A percentile compares a stretch with the other conserved stretches of the same genome.
phyloP scores from a whole-genome alignment of 192 early-diverging fungal species.

The Coemansia sp. region DNA sequence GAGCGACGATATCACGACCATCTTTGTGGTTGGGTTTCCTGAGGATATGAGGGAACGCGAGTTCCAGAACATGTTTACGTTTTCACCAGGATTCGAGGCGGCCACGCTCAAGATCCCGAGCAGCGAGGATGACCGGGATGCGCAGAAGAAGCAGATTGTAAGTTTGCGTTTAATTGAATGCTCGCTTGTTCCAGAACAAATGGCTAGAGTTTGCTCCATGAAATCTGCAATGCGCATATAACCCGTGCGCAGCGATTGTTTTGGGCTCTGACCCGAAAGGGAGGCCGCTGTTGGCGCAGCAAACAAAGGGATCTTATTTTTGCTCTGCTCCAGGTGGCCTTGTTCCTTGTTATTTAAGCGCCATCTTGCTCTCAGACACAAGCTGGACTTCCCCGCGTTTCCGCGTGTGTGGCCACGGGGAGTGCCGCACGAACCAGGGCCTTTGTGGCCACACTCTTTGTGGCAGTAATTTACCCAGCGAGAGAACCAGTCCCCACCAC shows the following conservation, averaged over 20 bases:
- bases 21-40: constrained; percentile 99
- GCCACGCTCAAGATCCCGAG: constrained; percentile 90
- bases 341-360: not conserved
- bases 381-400: not conserved
- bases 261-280: not conserved
- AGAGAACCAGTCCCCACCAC: not conserved
- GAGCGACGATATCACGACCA: constrained; percentile 93
- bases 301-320: not conserved
- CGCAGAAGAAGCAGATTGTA: constrained; percentile 86
- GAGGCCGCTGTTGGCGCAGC: constrained; percentile 1
- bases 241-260: constrained; percentile 4
- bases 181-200: not conserved
- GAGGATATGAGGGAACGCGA: constrained; percentile 99
- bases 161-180: constrained; percentile 31
- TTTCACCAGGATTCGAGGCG: constrained; percentile 95
- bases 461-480: constrained; percentile 17
- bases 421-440: not conserved
- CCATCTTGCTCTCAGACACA: constrained; percentile 4
- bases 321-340: not conserved
- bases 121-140: constrained; percentile 61
- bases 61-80: constrained; percentile 99
- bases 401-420: not conserved
- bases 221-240: not conserved
- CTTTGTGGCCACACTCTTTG: not conserved
- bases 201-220: not conserved